Conservation (phyloP, 805 yeast genomes). For the Tetrapisispora nanseiensis region DNA sequence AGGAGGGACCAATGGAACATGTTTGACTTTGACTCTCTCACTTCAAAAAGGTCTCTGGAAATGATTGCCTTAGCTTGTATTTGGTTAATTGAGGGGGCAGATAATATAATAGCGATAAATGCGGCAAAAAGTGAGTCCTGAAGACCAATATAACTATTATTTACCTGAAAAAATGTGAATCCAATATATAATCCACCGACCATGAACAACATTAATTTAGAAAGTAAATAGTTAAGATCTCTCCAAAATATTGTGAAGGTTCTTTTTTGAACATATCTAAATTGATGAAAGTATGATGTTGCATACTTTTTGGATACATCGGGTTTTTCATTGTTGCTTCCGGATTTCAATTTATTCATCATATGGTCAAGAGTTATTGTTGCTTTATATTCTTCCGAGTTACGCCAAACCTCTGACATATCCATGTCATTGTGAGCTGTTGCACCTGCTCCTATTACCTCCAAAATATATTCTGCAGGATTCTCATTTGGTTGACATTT, state of each 20-base stretch:
- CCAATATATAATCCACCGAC: conserved; percentile 42
- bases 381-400: conserved; percentile 31
- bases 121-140: conserved; percentile 32
- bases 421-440: conserved; percentile 44
- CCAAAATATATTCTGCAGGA: conserved; percentile 63
- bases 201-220: conserved; percentile 36
- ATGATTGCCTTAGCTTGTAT: conserved; percentile 31
- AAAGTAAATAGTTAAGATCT: conserved; percentile 32
- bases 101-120: conserved; percentile 31
- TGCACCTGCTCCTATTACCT: conserved; percentile 67
- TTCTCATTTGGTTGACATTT: conserved; percentile 45
- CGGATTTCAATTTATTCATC: conserved; percentile 27
- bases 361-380: conserved; percentile 36
- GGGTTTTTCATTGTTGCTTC: conserved; percentile 3
- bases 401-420: conserved; percentile 48
- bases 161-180: conserved; percentile 46
- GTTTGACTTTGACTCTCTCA: conserved; percentile 33
- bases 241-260: conserved; percentile 29
- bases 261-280: conserved; percentile 27
- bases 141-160: conserved; percentile 34
- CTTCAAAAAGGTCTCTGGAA: conserved; percentile 33
- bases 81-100: conserved; percentile 35
- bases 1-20: conserved; percentile 35
- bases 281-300: conserved; percentile 25
- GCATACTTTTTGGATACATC: conserved; percentile 13